Evolutionary conservation across 2,329 filamentous ascomycete genomes (phyloP), one percentile per base, ranked within the genome.

Genomic region (Periconia macrospinosa): DNA sequence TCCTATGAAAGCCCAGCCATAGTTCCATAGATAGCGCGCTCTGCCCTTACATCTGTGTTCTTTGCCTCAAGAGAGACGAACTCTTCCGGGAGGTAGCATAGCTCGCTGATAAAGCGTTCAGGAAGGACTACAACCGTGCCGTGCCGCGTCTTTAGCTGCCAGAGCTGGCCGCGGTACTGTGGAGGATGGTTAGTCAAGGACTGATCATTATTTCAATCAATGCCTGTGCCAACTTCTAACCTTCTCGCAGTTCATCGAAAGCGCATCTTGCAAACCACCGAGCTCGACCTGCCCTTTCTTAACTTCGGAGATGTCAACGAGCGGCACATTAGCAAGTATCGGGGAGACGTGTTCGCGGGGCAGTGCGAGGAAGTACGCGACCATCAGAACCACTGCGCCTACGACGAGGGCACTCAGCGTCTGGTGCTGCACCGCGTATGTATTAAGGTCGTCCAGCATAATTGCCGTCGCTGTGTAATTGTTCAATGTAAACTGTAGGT

Each of bases 271-370:
- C 41, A 42, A 42, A 42, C 13, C 13, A 8, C 41, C 41, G n/a
- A 42, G 41, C 41, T 42, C 41, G n/a, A 42, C 41, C 41, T 42
- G 41, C 41, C 41, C 41, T 42, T 42, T 42, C 41, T 42, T 42
- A 14, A 42, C 41, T 18, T 8, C 17, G 41, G 41, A 42, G 41
- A 42, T 42, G 41, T 42, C 41, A 13, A 42, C 41, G 41, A 42
- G 41, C 41, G 41, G 41, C 2, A 42, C n/a, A 19, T 42, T 23
- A 18, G 19, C 3, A 5, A 42, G 41, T 42, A 42, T 42, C 2
- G 41, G 41, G 6, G 13, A 14, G 41, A 14, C n/a, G 41, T n/a
- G 41, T 42, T 42, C 41, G 41, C 41, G 41, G 41, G 41, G 41
- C 17, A 42, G 41, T 8, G 41, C 41, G 41, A 42, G 41, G n/a